Evolutionary conservation across 345 rosid genomes (phyloP), one percentile per base, ranked within the genome.

Genomic region (Acer campestre): DNA sequence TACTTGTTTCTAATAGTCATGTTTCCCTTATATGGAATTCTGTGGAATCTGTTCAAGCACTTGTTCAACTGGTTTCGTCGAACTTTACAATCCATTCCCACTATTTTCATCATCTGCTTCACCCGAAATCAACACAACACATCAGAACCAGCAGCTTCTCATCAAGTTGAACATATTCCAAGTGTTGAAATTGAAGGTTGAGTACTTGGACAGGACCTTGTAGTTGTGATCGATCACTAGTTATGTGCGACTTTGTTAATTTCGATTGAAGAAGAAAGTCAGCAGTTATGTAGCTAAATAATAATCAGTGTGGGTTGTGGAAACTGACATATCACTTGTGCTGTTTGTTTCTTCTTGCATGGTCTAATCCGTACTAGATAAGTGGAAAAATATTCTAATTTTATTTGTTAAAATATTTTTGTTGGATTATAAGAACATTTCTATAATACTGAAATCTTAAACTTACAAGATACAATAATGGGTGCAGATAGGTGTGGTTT

Each of bases 51-150:
- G 3, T 35, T 66, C 7, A 68, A 68, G 20, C 23, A 0, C 71
- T 4, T 68, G 23, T 8, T 20, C 14, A 11, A 20, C 27, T 44
- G 56, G 71, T 16, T 49, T 51, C 14, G 6, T 27, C 3, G 13
- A 31, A 23, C 59, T 31, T 11, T 70, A 16, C 20, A 27, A 16
- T 70, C 61, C 40, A 6, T 51, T 49, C 61, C 73, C 3, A 16
- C 73, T 70, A 9, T 70, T 25, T n/a, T 70, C 18, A 70, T 70
- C 20, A 25, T 23, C 46, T 70, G 61, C 14, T 14, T 58, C 40
- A 48, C 20, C 38, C 56, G 22, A 68, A n/a, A 44, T n/a, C 55
- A 12, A 20, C 29, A 42, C 8, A 49, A 70, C 61, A 10, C 38
- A 40, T 40, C 44, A 22, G 61, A 70, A 0, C 59, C 10, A 51